Percentiles rank a stretch among this genome's conserved stretches.
These are phyloP conservation scores for Mycena vitilis DNA, from an alignment of 768 basidiomycete species.

Conservation along the genomic window DNA sequence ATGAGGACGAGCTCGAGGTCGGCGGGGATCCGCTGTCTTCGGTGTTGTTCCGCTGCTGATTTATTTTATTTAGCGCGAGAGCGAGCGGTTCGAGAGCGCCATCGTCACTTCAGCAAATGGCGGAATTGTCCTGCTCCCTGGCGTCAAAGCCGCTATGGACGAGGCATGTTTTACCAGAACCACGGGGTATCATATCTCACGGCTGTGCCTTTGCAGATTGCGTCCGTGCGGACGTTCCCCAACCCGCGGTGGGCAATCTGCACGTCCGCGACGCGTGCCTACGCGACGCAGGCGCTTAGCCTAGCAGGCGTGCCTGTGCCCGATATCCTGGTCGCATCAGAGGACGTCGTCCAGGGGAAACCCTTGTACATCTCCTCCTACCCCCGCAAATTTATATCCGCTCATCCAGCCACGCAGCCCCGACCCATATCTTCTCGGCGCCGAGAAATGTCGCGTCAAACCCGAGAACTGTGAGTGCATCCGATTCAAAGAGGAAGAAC, in stretches of 20 bases:
- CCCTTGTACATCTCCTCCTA: conserved; percentile 61
- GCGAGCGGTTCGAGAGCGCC: conserved; percentile 81
- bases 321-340: conserved; percentile 82
- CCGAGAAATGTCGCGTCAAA: conserved; percentile 73
- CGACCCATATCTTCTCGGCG: conserved; percentile 92
- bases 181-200: background rate
- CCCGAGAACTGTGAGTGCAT: conserved; percentile 66
- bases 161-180: conserved; percentile 53
- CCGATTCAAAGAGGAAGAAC: background rate
- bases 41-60: conserved; percentile 18
- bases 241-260: conserved; percentile 88
- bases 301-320: conserved; percentile 76
- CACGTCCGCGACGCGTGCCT: conserved; percentile 83
- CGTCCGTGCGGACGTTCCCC: conserved; percentile 51
- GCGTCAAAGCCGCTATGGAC: conserved; percentile 69
- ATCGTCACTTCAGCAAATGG: conserved; percentile 72
- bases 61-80: conserved; percentile 64
- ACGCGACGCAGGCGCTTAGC: conserved; percentile 78
- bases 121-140: conserved; percentile 80
- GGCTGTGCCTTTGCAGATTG: conserved; percentile 46
- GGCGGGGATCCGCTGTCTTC: conserved; percentile 26
- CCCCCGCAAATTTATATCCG: conserved; percentile 7
- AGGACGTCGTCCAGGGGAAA: conserved; percentile 86
- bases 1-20: conserved; percentile 79
- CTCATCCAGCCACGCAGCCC: conserved; percentile 57